A percentile compares a stretch with the other conserved stretches of the same genome.
Evolutionary conservation across 2,329 filamentous ascomycete genomes (phyloP).

Genomic region (Penicillium glabrum): DNA sequence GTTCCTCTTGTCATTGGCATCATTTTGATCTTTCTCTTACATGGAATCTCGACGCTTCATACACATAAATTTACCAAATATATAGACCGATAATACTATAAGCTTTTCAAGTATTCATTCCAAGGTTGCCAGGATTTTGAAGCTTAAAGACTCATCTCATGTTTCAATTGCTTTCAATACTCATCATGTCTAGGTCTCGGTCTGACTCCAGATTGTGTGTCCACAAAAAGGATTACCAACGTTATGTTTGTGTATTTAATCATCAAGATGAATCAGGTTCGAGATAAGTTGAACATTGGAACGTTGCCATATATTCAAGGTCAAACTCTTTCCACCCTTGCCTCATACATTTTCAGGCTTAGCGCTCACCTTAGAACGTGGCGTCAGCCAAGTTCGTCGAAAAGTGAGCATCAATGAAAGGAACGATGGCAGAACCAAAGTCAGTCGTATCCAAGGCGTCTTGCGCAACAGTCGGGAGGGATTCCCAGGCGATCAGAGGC

Average conservation of each 20-base stretch:
- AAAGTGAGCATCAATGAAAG: slow-evolving; percentile 51
- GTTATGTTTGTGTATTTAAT: too few relatives aligned
- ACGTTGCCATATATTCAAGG: not conserved
- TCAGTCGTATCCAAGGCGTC: slow-evolving; percentile 47
- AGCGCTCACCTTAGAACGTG: slow-evolving; percentile 27
- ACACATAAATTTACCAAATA: not conserved
- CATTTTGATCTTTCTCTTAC: not conserved
- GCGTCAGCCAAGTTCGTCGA: slow-evolving; percentile 44
- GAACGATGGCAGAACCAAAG: slow-evolving; percentile 49
- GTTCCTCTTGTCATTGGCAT: not conserved
- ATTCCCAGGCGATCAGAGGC: slow-evolving; percentile 53
- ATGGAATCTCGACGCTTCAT: not conserved
- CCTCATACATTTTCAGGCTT: not conserved
- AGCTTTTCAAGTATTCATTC: not conserved
- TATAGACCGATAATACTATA: not conserved
- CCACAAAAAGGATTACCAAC: too few relatives aligned
- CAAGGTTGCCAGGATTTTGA: not conserved
- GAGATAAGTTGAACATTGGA: too few relatives aligned
- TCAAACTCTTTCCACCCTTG: not conserved
- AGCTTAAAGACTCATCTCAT: not conserved
- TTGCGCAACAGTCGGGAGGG: slow-evolving; percentile 45
- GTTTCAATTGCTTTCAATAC: too few relatives aligned
- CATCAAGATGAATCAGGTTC: too few relatives aligned
- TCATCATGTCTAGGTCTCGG: too few relatives aligned
- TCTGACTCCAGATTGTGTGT: too few relatives aligned